A percentile compares a stretch with the other conserved stretches of the same genome.
phyloP scores from a whole-genome alignment of 176 grass and related monocot species.

The Elaeis guineensis region DNA sequence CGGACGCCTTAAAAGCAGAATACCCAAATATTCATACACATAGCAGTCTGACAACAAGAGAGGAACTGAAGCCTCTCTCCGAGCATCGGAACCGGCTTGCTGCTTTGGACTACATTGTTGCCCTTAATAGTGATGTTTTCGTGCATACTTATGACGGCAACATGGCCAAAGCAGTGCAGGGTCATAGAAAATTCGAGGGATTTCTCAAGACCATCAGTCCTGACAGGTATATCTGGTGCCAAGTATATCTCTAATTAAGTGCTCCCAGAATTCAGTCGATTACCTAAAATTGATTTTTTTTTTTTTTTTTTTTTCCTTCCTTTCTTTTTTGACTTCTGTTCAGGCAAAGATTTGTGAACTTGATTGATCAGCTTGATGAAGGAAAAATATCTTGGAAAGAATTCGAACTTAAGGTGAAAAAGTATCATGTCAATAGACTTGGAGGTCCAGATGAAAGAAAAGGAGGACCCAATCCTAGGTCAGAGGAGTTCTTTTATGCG shows the following conservation, averaged over 20 bases:
- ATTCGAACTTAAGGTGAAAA: constrained; percentile 39
- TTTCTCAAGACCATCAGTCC: constrained; percentile 78
- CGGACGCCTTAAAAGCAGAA: constrained; percentile 40
- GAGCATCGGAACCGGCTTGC: constrained; percentile 58
- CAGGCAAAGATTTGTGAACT: constrained; percentile 51
- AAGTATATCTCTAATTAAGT: no score
- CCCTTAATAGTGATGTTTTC: constrained; percentile 52
- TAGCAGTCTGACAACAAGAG: constrained; percentile 36
- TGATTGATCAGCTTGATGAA: constrained; percentile 50
- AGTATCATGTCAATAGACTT: constrained; percentile 34
- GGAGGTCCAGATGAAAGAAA: constrained; percentile 61
- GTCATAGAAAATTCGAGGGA: constrained; percentile 53
- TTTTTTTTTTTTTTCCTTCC: no score
- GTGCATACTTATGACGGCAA: constrained; percentile 78
- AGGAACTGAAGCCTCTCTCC: constrained; percentile 49
- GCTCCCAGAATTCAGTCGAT: no score
- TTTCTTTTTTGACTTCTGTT: neutral
- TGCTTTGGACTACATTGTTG: constrained; percentile 65
- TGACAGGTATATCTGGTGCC: constrained; percentile 30
- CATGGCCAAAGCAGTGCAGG: constrained; percentile 75
- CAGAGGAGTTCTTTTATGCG: constrained; percentile 63
- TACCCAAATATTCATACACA: constrained; percentile 75
- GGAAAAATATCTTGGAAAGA: constrained; percentile 32
- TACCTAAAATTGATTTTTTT: no score
- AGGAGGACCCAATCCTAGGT: constrained; percentile 26